These are phyloP conservation scores for Phoenix dactylifera DNA, from an alignment of 176 grass and related monocot species.

Conservation along the genomic window DNA sequence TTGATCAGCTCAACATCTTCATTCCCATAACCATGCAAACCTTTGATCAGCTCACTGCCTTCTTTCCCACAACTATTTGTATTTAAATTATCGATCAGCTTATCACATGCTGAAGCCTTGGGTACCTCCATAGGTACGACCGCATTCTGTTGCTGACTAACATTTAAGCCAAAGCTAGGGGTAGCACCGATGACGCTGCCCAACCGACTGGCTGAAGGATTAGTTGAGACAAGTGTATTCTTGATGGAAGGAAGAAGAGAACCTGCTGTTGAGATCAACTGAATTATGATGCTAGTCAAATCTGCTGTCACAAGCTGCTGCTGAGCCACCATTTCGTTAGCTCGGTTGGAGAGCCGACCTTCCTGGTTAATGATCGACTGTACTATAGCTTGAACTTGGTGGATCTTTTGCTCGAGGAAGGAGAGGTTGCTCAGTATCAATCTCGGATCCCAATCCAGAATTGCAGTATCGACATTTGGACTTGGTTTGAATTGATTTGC, in stretches of 20 bases:
- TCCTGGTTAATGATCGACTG: slow-evolving; percentile 43
- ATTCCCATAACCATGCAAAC: slow-evolving; percentile 14
- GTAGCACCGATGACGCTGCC: slow-evolving; percentile 36
- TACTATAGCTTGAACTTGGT: slow-evolving; percentile 73
- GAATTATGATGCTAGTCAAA: slow-evolving; percentile 86
- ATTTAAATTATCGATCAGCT: slow-evolving; percentile 39
- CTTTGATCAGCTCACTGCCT: too few relatives aligned
- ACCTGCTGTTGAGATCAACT: slow-evolving; percentile 76
- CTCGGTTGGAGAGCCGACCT: slow-evolving; percentile 28
- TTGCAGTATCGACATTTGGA: slow-evolving; percentile 29
- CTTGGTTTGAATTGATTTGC: slow-evolving; percentile 35
- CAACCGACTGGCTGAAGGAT: slow-evolving; percentile 46
- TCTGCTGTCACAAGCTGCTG: slow-evolving; percentile 76
- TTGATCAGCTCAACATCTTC: slow-evolving; percentile 45
- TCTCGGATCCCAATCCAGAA: slow-evolving; percentile 56
- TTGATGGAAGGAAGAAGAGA: slow-evolving; percentile 80
- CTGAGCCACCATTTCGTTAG: slow-evolving; percentile 45
- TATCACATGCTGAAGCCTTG: slow-evolving; percentile 44
- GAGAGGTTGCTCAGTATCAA: slow-evolving; percentile 62
- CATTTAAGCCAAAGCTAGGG: slow-evolving; percentile 26
- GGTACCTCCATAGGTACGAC: slow-evolving; percentile 20
- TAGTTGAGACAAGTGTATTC: slow-evolving; percentile 55
- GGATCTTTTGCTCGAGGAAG: slow-evolving; percentile 88
- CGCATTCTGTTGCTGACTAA: slow-evolving; percentile 29
- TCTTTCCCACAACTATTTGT: neutral